Evolutionary conservation across 176 grass and related monocot genomes (phyloP).

Genomic region (Oryza longistaminata): DNA sequence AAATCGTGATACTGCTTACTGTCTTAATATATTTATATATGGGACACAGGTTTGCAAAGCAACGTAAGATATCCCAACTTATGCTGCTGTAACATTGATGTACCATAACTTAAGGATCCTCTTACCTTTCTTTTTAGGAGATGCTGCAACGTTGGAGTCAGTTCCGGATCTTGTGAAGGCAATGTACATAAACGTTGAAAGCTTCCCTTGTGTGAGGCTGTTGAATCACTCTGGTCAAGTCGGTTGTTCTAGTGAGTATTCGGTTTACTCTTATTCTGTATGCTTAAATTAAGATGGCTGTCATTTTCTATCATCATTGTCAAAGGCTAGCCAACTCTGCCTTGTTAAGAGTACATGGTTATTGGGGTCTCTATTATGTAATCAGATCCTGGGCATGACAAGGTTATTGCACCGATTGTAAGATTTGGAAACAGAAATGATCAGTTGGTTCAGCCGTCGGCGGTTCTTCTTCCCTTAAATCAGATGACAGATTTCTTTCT

Average conservation of each 20-base stretch:
- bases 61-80: neutral
- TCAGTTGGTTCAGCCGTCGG: conserved; percentile 53
- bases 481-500: conserved; percentile 79
- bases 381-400: conserved; percentile 79
- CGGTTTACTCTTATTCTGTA: conserved; percentile 10
- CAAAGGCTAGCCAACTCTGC: neutral
- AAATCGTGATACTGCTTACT: neutral
- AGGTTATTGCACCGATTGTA: conserved; percentile 76
- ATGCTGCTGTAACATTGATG: neutral
- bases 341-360: conserved; percentile 14
- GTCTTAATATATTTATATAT: neutral
- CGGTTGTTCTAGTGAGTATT: conserved; percentile 90
- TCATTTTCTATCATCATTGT: conserved; percentile 23
- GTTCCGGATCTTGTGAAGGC: conserved; percentile 95
- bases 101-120: conserved; percentile 10
- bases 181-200: conserved; percentile 84
- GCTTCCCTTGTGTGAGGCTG: conserved; percentile 87
- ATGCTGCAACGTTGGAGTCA: conserved; percentile 60
- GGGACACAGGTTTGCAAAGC: neutral
- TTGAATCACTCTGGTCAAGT: conserved; percentile 94
- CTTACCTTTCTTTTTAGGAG: conserved; percentile 46
- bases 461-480: conserved; percentile 73
- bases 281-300: conserved; percentile 2
- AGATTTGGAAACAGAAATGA: conserved; percentile 49
- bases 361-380: conserved; percentile 23